Percentiles rank a stretch among this genome's conserved stretches.
Conservation (phyloP, 2,329 filamentous ascomycete genomes). For the Keithomyces neogunnii region DNA sequence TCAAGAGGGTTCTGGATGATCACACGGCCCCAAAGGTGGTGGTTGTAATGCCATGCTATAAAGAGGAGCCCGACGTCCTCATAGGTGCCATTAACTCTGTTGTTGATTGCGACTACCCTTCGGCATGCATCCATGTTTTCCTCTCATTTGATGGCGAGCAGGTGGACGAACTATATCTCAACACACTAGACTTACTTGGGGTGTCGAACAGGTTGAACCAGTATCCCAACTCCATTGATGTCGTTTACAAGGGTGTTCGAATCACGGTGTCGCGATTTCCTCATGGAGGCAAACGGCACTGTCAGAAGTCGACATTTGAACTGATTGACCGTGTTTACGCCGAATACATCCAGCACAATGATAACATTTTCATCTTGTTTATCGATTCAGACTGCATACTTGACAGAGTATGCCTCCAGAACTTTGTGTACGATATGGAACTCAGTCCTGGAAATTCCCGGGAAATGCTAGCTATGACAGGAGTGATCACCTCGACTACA, state of each 20-base stretch:
- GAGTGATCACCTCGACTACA: slow-evolving; percentile 91
- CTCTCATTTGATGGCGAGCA: slow-evolving; percentile 89
- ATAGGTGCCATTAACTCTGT: slow-evolving; percentile 84
- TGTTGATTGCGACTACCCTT: slow-evolving; percentile 87
- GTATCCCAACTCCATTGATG: slow-evolving; percentile 86
- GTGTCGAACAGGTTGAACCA: slow-evolving; percentile 67
- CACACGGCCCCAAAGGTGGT: slow-evolving; percentile 85
- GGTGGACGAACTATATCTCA: slow-evolving; percentile 81
- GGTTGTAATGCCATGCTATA: slow-evolving; percentile 95
- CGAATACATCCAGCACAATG: slow-evolving; percentile 76
- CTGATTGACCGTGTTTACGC: slow-evolving; percentile 90
- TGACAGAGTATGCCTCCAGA: slow-evolving; percentile 84
- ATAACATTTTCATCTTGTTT: slow-evolving; percentile 91
- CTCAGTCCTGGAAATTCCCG: slow-evolving; percentile 84
- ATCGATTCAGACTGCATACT: slow-evolving; percentile 97
- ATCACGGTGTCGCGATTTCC: slow-evolving; percentile 88
- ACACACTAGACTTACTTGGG: slow-evolving; percentile 76
- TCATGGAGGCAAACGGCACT: slow-evolving; percentile 88
- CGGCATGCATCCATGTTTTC: slow-evolving; percentile 88
- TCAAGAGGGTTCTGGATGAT: slow-evolving; percentile 79
- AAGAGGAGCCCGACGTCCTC: slow-evolving; percentile 77
- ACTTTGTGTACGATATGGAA: slow-evolving; percentile 99
- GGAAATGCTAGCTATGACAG: slow-evolving; percentile 96
- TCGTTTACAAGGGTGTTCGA: slow-evolving; percentile 71
- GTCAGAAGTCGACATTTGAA: slow-evolving; percentile 87